Evolutionary conservation across 768 basidiomycete species (phyloP), one percentile per base, ranked within the genome.

Genomic region (Naganishia onofrii): DNA sequence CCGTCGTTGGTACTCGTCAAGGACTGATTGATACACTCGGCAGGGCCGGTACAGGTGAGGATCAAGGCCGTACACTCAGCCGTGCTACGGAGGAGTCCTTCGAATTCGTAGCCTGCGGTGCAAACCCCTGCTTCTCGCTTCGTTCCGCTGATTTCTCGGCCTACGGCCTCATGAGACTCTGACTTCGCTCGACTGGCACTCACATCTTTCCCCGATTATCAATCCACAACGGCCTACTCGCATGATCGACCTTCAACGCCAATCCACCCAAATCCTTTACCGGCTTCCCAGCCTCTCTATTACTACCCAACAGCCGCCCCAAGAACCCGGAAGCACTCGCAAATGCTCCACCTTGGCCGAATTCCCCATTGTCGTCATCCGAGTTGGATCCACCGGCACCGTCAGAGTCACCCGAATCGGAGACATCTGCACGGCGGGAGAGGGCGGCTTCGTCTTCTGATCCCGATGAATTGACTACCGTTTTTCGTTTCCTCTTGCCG

Each of bases 161-260:
- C 36, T 36, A 12, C 36, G 12, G 36, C 36, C 36, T 12, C 36
- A 12, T 36, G n/a, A n/a, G n/a, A 36, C 36, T 36, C 36, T 36
- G 6, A 12, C 36, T 36, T 36, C 42, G 42, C 42, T 42, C 42
- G 42, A 15, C 29, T 10, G 0, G 29, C 26, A 76, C 79, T 67
- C 72, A 80, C 79, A 81, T 79, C 60, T 79, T 78, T 1, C 81
- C 81, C 53, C 75, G 72, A 46, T 78, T 79, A 68, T 82, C 81
- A 72, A 99, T 97, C 94, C 95, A 99, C 21, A 98, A 83, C 19
- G 96, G 96, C 55, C 96, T 88, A 6, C 91, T 89, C 36, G 87
- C 84, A 79, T 99, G 96, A 82, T 99, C 96, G 1, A 86, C 83
- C 80, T 97, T 96, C 67, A 99, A 83, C 74, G 89, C 87, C 51